phyloP scores from a whole-genome alignment of 2,329 filamentous ascomycete species.

The Ambrosiella cleistominuta region DNA sequence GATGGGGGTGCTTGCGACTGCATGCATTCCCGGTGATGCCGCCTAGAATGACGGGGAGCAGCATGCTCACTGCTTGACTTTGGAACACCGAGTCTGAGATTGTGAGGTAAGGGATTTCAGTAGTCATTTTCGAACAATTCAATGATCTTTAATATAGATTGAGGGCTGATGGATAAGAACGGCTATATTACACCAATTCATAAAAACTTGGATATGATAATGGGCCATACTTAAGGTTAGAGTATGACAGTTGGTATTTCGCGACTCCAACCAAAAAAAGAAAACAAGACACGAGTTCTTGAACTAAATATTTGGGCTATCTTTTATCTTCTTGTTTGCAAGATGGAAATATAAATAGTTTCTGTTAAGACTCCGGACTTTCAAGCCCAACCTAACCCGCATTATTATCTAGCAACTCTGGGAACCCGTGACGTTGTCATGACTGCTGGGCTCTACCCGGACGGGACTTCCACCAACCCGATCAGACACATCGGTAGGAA shows the following conservation, averaged over 20 bases:
- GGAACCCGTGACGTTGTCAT: too few species aligned
- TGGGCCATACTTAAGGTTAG: too few species aligned
- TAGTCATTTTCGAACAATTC: slow-evolving; percentile 45
- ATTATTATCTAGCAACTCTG: too few species aligned
- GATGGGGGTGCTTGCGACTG: slow-evolving; percentile 32
- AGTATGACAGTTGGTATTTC: too few species aligned
- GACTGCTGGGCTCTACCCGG: too few species aligned
- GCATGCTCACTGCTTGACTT: slow-evolving; percentile 52
- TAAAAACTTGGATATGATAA: too few species aligned
- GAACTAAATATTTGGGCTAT: neutral
- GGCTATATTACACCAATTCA: neutral
- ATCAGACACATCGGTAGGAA: too few species aligned
- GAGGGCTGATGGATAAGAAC: neutral
- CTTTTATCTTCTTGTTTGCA: neutral
- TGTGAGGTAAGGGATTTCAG: slow-evolving; percentile 61
- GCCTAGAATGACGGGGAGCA: slow-evolving; percentile 58
- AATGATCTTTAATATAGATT: neutral
- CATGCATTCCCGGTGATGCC: slow-evolving; percentile 55
- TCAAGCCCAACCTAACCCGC: too few species aligned
- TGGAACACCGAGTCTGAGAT: slow-evolving; percentile 55
- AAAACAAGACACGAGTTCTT: neutral
- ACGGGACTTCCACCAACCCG: too few species aligned
- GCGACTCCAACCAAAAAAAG: neutral
- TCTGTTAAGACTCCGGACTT: too few species aligned
- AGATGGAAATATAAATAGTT: too few species aligned